Base-by-base conservation (phyloP, 176 grass and related monocot species). In the Thinopyrum elongatum region DNA sequence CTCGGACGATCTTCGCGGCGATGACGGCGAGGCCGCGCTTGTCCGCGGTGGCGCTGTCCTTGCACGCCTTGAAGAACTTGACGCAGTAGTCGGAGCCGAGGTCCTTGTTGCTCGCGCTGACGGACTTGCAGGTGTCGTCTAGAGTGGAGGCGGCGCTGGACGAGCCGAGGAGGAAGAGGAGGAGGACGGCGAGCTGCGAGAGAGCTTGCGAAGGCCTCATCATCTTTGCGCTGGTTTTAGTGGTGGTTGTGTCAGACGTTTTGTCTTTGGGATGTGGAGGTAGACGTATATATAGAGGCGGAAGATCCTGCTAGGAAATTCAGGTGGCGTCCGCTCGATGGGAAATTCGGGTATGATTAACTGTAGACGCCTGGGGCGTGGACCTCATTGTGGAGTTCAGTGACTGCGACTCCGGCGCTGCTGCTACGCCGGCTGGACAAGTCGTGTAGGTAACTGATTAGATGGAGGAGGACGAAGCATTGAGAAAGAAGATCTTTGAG, bases 91-190 rank as follows among this genome's bases (percentile, higher is more conserved):
- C 80, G 27, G 92, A 88, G 19, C 30, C 35, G 49, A 87, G 62
- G 3, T 25, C 61, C 8, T 6, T 44, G 81, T 83, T 34, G 6
- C 30, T 39, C 0, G 49, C 65, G 17, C 67, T 64, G 35, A 93
- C 63, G 49, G 80, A 17, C 86, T 90, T 92, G 83, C 95, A 98
- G 38, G 89, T 66, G 39, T 92, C 89, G 38, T 95, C 62, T 28
- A 95, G 16, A 6, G 83, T 79, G 16, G 85, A 86, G 2, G 83
- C 16, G 2, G 55, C 81, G 25, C 21, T 35, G 60, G 23, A 55
- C 30, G 72, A 49, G 41, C 5, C 39, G 42, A 29, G 39, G 6
- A 88, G 12, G 77, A 81, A 11, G 47, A 82, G 17, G 70, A 94
- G 41, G 12, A 86, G 9, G 22, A 87, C 36, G 64, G 16, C 42